Base-by-base conservation (phyloP, 768 basidiomycete species). In the Mycena maculata region DNA sequence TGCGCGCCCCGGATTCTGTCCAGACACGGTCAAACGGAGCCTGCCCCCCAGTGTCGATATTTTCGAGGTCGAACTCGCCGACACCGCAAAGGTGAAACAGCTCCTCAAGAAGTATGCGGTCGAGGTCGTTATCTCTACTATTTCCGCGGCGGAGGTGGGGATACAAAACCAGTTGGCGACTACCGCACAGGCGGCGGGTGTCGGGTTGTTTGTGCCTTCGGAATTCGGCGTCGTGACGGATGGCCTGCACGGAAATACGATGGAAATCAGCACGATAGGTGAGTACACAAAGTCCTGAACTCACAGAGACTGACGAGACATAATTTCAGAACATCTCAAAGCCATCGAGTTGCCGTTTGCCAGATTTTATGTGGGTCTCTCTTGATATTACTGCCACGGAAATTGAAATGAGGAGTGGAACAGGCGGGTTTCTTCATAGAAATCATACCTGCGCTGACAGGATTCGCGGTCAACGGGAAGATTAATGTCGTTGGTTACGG, bases 171-270 rank as follows among this genome's bases (percentile, higher is more conserved):
- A 68, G 2, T 64, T 81, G 45, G 79, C 78, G 7, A 74, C 75
- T 1, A 75, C 77, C 10, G 78, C 79, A 50, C 75, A 76, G 63
- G 75, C 71, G 42, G 79, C 78, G 1, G 75, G 73, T 7, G 77
- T 79, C 27, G 73, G 74, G 59, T 36, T 81, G 30, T 80, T 80
- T 41, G 79, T 77, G 15, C 78, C 79, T 15, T 79, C 78, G 10
- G 80, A 80, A 62, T 81, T 72, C 11, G 77, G 80, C 18, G 72
- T 81, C 64, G 77, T 77, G 13, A 79, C 77, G 2, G 76, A 80
- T 23, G 79, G 78, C 12, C 20, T 45, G 73, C 71, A 47, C n/a
- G n/a, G n/a, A 69, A 73, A 1, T 75, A 74, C 11, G 61, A 72
- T 27, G 31, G 75, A 39, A 57, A 23, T 9, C 36, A 69, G 66